Base-by-base conservation (phyloP, 108 stramenopile species). In the Ochromonas danica region DNA sequence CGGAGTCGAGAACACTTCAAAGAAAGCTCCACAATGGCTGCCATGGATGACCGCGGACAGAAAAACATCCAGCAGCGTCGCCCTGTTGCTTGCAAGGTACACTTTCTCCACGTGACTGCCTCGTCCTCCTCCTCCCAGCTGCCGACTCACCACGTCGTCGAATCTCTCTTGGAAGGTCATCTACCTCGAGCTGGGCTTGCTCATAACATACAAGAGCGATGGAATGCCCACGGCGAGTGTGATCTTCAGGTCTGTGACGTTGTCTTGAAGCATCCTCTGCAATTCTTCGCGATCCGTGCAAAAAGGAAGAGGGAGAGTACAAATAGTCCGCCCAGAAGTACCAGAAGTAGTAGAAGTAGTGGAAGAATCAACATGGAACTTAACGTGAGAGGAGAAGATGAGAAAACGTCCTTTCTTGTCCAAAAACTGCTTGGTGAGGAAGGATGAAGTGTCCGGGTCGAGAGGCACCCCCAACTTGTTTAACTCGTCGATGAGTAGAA, bases 181-280 rank as follows among this genome's bases (percentile, higher is more conserved):
- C 51, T 57, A 10, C 10, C 51, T 57, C 22, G 17, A 10, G 22
- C 51, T 17, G 10, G 51, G 51, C 51, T 57, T 57, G 51, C 51
- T 57, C 51, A 57, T 22, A 22, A 57, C 51, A 22, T 57, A 57
- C 51, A 57, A 22, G 51, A 57, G 51, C 51, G 51, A 57, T 17
- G 51, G 51, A 57, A 57, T 57, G 22, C 51, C 51, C 51, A 57
- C 51, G 51, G 51, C 51, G 51, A 57, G 51, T 57, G 51, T 57
- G 51, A 57, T 57, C 17, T 10, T 22, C 51, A 57, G 22, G 51
- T 57, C 51, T 17, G 51, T 57, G 51, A 22, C 51, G 17, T 57
- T 22, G 51, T 22, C 22, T 57, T 57, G 17, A 57, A 57, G 51
- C 51, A 57, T 57, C 10, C 22, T 57, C 51, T 57, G 51, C 51